Base-by-base conservation (phyloP, 805 yeast genomes). In the Saccharomycopsis schoenii region DNA sequence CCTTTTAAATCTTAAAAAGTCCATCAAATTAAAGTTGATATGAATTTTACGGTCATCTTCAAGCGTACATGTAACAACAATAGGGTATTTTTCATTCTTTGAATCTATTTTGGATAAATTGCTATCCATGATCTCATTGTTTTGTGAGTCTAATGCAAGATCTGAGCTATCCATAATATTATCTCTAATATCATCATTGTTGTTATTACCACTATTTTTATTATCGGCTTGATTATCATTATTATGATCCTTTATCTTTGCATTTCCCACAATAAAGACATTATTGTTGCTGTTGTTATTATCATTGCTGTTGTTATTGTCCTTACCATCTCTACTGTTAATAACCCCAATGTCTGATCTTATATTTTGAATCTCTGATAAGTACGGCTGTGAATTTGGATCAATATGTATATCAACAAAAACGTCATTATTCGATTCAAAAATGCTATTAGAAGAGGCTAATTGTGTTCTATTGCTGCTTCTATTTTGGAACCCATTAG, bases 1-100 rank as follows among this genome's bases (percentile, higher is more conserved):
- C 66, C 88, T 81, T 70, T 89, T 96, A 69, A 88, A 90, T 64
- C 91, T 76, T 15, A 41, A 17, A 21, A 42, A 12, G 50, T 60
- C 59, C 19, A 56, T 19, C 14, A 50, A 36, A 37, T 43, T 50
- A 12, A 62, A 52, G 12, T 37, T 40, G 17, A 62, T 21, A 14
- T 58, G 36, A 2, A 62, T 47, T 34, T 29, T 40, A 14, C 50
- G 34, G 21, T 41, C 61, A 15, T 51, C 58, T 21, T 52, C 42
- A 15, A 57, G 62, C 6, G 62, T 51, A 11, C 52, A 37, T 24
- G 57, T 56, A 6, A 57, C 62, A 6, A 37, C 34, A 21, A 34
- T 43, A 21, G 58, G 58, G 15, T 36, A 37, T 9, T 55, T 37
- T n/a, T 37, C 36, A 19, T 10, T 37, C 12, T 37, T 55, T 19